Evolutionary conservation across 495 filamentous ascomycete genomes (phyloP).

Genomic region (Talaromyces nanjingensis): DNA sequence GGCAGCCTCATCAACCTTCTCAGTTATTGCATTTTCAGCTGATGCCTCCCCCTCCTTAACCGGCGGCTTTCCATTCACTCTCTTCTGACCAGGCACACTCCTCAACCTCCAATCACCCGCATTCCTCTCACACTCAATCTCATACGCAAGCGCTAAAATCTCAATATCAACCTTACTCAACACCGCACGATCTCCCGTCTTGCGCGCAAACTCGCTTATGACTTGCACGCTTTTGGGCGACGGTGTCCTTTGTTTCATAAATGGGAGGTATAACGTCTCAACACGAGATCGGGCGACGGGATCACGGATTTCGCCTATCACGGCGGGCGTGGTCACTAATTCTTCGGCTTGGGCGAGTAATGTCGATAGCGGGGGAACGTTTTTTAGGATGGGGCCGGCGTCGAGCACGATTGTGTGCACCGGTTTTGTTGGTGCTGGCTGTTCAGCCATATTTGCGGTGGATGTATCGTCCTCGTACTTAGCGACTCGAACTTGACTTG

Average conservation of each 20-base stretch:
- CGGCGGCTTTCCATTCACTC: conserved; percentile 63
- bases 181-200: conserved; percentile 83
- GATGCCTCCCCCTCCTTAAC: conserved; percentile 26
- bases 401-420: conserved; percentile 84
- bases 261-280: conserved; percentile 75
- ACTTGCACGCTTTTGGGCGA: conserved; percentile 66
- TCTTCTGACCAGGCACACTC: conserved; percentile 68
- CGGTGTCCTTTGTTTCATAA: conserved; percentile 70
- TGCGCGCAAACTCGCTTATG: conserved; percentile 78
- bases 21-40: conserved; percentile 19
- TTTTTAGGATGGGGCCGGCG: conserved; percentile 84
- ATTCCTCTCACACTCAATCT: conserved; percentile 79
- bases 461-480: background rate
- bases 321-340: conserved; percentile 77
- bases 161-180: conserved; percentile 84
- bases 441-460: conserved; percentile 31
- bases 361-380: conserved; percentile 72
- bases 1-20: conserved; percentile 8
- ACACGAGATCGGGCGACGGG: conserved; percentile 70
- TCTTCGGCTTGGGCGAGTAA: conserved; percentile 68
- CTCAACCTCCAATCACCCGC: conserved; percentile 77
- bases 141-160: conserved; percentile 83
- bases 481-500: background rate
- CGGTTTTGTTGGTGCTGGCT: conserved; percentile 45
- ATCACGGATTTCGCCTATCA: conserved; percentile 85